phyloP scores from a whole-genome alignment of 176 grass and related monocot genomes.

The Poa annua region DNA sequence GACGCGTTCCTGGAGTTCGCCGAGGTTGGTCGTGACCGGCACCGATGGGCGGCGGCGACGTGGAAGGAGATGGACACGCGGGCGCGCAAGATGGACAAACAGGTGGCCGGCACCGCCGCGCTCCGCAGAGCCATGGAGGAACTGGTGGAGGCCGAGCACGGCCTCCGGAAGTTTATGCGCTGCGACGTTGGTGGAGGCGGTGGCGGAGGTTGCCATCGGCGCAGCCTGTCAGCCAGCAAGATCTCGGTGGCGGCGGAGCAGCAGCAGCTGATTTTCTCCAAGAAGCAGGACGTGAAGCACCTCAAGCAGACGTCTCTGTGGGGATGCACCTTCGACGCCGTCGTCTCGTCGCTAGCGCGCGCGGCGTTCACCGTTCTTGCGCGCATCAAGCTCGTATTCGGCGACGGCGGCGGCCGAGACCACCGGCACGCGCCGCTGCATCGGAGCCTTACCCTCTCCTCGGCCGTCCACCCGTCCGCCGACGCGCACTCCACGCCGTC shows the following conservation, averaged over 20 bases:
- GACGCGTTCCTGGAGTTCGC: constrained; percentile 59
- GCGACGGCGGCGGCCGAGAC: constrained; percentile 41
- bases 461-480: constrained; percentile 63
- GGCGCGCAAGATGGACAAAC: constrained; percentile 66
- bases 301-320: constrained; percentile 77
- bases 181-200: not conserved
- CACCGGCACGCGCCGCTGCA: constrained; percentile 45
- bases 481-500: constrained; percentile 34
- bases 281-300: constrained; percentile 86
- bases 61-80: constrained; percentile 79
- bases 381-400: constrained; percentile 76
- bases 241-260: constrained; percentile 63
- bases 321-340: constrained; percentile 67
- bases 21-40: constrained; percentile 55
- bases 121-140: constrained; percentile 78
- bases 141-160: constrained; percentile 64
- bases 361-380: constrained; percentile 65
- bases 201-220: constrained; percentile 27
- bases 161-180: constrained; percentile 64
- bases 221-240: constrained; percentile 56
- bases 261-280: constrained; percentile 80
- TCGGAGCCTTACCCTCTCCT: constrained; percentile 58
- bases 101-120: constrained; percentile 49
- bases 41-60: constrained; percentile 61
- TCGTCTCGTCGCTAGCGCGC: constrained; percentile 55